phyloP scores from a whole-genome alignment of 73 alveolate genomes.

The Paramecium primaurelia region DNA sequence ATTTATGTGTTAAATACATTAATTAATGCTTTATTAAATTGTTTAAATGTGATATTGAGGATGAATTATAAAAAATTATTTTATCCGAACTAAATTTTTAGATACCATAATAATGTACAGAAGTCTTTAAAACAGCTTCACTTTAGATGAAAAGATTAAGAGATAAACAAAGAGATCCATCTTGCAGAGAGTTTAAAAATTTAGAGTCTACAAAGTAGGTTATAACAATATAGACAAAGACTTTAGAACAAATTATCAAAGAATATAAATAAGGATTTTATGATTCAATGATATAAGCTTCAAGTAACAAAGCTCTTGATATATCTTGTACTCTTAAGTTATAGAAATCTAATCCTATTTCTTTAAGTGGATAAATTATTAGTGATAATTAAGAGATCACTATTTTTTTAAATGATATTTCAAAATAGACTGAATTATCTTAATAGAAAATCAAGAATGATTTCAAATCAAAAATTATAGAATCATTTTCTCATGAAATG shows the following conservation, averaged over 20 bases:
- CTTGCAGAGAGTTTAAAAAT: not conserved
- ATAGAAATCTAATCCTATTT: not conserved
- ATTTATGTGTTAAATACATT: not conserved
- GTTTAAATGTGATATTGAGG: not conserved
- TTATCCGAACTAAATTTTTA: not conserved
- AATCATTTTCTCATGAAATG: conserved; percentile 28
- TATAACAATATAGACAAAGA: not conserved
- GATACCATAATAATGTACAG: not conserved
- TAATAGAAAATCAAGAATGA: not conserved
- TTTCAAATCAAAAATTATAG: conserved; percentile 17
- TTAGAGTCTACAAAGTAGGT: not conserved
- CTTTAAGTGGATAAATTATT: not conserved
- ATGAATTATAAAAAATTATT: not conserved
- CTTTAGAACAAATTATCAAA: not conserved
- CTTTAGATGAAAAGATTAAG: not conserved
- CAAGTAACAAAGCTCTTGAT: not conserved
- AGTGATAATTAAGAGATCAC: not conserved
- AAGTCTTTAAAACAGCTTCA: not conserved
- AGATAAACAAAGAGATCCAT: not conserved
- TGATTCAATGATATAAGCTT: not conserved
- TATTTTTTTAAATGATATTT: not conserved
- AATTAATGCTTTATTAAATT: not conserved
- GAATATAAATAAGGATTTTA: not conserved
- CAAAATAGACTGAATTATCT: not conserved
- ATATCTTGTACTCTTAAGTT: not conserved